These are phyloP conservation scores for Sporisorium graminicola DNA, from an alignment of 1,284 basidiomycete species.

Conservation along the genomic window DNA sequence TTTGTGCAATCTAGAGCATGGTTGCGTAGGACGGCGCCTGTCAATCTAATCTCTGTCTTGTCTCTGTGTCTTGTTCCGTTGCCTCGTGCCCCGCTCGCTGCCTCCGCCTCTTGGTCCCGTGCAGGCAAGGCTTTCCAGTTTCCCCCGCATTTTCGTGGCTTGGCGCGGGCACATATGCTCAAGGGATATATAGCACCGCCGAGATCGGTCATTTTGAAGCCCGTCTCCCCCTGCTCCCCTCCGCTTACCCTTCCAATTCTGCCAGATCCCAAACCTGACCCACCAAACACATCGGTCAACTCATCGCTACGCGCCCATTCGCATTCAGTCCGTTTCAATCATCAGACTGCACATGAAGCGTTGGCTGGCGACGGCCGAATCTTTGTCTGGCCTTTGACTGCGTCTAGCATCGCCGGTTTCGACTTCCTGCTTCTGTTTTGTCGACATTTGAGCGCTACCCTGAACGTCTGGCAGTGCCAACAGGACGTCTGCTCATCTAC, in stretches of 20 bases:
- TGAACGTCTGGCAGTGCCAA: background rate
- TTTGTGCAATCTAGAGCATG: too few species aligned
- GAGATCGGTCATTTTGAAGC: background rate
- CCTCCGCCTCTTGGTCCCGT: background rate
- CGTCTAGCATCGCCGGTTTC: background rate
- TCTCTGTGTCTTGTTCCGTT: background rate
- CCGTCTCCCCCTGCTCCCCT: background rate
- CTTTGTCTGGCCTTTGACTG: background rate
- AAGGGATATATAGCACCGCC: background rate
- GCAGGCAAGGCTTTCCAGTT: background rate
- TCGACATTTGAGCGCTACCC: background rate
- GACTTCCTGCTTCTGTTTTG: background rate
- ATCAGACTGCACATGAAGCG: background rate
- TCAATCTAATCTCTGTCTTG: background rate
- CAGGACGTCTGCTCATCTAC: background rate
- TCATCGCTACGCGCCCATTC: background rate
- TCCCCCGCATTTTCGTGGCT: slow-evolving; percentile 4
- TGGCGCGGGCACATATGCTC: background rate
- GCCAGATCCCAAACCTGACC: background rate
- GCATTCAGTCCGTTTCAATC: background rate
- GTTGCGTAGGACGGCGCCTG: too few species aligned
- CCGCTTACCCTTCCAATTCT: background rate
- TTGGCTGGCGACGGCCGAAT: background rate
- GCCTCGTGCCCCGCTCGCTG: background rate
- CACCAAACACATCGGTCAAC: background rate